Evolutionary conservation across 2,329 filamentous ascomycete genomes (phyloP), one percentile per base, ranked within the genome.

Genomic region (Aschersonia sp.): DNA sequence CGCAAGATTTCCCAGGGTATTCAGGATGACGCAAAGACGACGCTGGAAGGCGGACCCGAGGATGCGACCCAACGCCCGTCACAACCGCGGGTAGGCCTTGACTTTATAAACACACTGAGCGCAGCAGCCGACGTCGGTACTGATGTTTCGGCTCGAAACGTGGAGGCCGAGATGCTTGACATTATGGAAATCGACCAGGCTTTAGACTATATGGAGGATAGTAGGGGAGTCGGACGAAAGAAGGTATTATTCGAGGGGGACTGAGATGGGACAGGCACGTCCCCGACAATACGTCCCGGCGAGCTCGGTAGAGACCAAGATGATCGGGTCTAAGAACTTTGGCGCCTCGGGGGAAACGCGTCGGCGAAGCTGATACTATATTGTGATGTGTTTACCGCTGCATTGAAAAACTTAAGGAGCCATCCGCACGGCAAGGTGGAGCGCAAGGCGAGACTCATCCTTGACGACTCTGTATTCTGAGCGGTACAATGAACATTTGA

Each of bases 381-480:
- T 22, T 2, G 35, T 37, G 35, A 37, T 37, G 12, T 37, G 8
- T 37, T 8, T 37, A 37, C 35, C 5, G 35, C 22, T 22, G 22
- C 22, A 22, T 22, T 22, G 22, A 2, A 22, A 22, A 22, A 22
- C 22, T 22, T 22, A 3, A 22, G 2, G 22, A 4, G 30, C 47
- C 6, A 14, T 58, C 76, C 79, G 79, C 79, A 79, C 76, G 77
- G 77, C 77, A 73, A 77, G 79, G 79, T 83, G 79, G 78, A 83
- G 79, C 77, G 76, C 78, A 83, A 83, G 79, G 79, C 76, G 77
- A 82, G 79, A 79, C 62, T 69, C 68, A 77, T 83, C 79, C 79
- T 83, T 83, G 78, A 73, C 67, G 71, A 73, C 77, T 81, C 76
- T 82, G 79, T 83, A 83, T 82, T 82, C 78, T 76, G 78, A 80